Conservation (phyloP, 169 alveolate genomes). For the Plasmodium gonderi region DNA sequence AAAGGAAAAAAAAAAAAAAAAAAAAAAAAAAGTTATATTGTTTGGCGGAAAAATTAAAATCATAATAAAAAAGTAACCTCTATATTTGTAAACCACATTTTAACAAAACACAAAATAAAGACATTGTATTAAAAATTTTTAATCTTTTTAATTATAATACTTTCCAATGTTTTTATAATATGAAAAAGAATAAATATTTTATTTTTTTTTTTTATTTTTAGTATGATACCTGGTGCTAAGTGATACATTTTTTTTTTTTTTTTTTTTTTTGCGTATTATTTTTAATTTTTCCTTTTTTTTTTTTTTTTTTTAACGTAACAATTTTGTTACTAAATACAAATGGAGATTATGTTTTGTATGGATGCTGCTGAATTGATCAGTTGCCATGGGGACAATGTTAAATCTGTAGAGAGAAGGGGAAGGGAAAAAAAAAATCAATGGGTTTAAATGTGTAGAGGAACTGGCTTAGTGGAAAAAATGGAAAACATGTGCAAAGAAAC, state of each 20-base stretch:
- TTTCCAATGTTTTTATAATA: not conserved
- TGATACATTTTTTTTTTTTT: not conserved
- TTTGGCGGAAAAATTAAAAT: too few relatives aligned
- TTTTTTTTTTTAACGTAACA: not conserved
- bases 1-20: not conserved
- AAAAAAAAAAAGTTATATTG: not conserved
- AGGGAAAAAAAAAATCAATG: not conserved
- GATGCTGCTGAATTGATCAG: constrained; percentile 8
- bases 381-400: constrained; percentile 10
- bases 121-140: too few relatives aligned
- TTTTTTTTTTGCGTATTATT: not conserved
- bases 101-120: too few relatives aligned
- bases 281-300: too few relatives aligned
- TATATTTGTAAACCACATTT: too few relatives aligned
- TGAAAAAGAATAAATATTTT: not conserved
- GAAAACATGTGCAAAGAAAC: too few relatives aligned
- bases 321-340: constrained; percentile 12
- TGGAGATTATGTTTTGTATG: constrained; percentile 6
- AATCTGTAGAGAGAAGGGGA: not conserved
- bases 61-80: too few relatives aligned
- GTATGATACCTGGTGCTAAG: too few relatives aligned
- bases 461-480: not conserved
- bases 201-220: not conserved
- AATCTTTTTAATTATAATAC: too few relatives aligned
- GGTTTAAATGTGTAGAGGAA: not conserved